phyloP scores from a whole-genome alignment of 2,329 filamentous ascomycete species.

The Colletotrichum filicis region DNA sequence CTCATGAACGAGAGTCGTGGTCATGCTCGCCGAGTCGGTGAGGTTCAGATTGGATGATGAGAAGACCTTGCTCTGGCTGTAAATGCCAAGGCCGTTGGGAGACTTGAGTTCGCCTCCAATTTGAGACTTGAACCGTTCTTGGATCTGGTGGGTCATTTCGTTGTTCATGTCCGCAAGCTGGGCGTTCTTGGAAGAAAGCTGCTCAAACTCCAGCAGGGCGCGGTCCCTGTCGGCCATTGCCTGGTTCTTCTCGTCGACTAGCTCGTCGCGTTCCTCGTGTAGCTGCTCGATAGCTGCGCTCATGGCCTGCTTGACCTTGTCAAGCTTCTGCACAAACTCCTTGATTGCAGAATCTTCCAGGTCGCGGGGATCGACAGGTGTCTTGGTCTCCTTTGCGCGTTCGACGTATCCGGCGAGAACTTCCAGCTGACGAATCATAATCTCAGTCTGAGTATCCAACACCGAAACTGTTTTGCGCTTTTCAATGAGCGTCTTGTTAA shows the following conservation, averaged over 20 bases:
- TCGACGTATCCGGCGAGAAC: constrained; percentile 90
- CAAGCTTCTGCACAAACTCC: constrained; percentile 83
- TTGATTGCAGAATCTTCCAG: constrained; percentile 92
- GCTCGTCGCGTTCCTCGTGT: constrained; percentile 78
- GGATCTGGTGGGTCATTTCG: constrained; percentile 92
- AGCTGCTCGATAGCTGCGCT: constrained; percentile 68
- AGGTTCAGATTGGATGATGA: constrained; percentile 63
- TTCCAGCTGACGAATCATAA: constrained; percentile 92
- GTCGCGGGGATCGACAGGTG: constrained; percentile 81
- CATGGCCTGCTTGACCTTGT: constrained; percentile 70
- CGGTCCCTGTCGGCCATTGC: constrained; percentile 90
- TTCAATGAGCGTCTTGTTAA: constrained; percentile 89
- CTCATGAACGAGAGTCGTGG: constrained; percentile 69
- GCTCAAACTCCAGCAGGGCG: constrained; percentile 94
- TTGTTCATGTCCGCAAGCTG: constrained; percentile 97
- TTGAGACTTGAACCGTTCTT: constrained; percentile 89
- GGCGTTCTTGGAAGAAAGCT: constrained; percentile 91
- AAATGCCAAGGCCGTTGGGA: constrained; percentile 68
- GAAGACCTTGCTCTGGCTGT: constrained; percentile 62
- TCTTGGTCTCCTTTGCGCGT: constrained; percentile 83
- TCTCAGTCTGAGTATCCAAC: constrained; percentile 92
- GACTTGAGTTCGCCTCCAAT: constrained; percentile 62
- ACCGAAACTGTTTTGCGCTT: constrained; percentile 97
- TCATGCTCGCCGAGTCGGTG: constrained; percentile 60
- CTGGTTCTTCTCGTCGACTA: constrained; percentile 86